phyloP scores from a whole-genome alignment of 2,329 filamentous ascomycete species.

The Shiraia bambusicola region DNA sequence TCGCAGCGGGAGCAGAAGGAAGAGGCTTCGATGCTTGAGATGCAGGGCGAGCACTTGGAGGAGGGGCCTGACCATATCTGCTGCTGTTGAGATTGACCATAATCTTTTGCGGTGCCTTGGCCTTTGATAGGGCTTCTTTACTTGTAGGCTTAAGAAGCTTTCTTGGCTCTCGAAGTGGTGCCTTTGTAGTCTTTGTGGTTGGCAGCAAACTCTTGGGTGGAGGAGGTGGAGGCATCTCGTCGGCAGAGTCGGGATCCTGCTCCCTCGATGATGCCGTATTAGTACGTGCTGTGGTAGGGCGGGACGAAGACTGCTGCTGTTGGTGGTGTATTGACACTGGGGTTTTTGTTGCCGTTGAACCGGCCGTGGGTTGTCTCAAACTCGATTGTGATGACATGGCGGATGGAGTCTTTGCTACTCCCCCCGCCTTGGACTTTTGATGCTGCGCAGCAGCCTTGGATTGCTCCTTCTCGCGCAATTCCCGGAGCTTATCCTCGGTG shows the following conservation, averaged over 20 bases:
- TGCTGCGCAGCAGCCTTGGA: constrained; percentile 60
- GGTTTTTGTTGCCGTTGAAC: constrained; percentile 52
- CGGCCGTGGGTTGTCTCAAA: constrained; percentile 22
- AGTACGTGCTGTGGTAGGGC: constrained; percentile 25
- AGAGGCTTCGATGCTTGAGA: constrained; percentile 24
- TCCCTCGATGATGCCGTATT: constrained; percentile 36
- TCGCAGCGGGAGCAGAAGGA: constrained; percentile 22
- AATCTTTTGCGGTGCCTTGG: constrained; percentile 65
- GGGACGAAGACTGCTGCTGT: constrained; percentile 34
- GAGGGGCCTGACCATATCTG: constrained; percentile 39
- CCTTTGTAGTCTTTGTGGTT: constrained; percentile 49
- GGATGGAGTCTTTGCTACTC: constrained; percentile 54
- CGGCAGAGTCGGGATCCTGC: constrained; percentile 46
- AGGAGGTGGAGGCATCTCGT: constrained; percentile 63
- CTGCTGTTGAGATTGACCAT: constrained; percentile 65
- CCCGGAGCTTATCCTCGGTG: constrained; percentile 65
- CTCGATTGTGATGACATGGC: constrained; percentile 41
- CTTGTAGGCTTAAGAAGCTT: constrained; percentile 61
- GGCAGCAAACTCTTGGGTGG: constrained; percentile 53
- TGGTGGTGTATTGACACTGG: constrained; percentile 31
- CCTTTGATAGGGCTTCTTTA: constrained; percentile 60
- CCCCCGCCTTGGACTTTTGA: constrained; percentile 41
- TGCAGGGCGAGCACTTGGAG: constrained; percentile 60
- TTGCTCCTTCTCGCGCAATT: constrained; percentile 68
- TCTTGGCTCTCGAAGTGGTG: constrained; percentile 39